Conservation (phyloP, 257 asterid genomes). For the Ajuga chamaepitys region DNA sequence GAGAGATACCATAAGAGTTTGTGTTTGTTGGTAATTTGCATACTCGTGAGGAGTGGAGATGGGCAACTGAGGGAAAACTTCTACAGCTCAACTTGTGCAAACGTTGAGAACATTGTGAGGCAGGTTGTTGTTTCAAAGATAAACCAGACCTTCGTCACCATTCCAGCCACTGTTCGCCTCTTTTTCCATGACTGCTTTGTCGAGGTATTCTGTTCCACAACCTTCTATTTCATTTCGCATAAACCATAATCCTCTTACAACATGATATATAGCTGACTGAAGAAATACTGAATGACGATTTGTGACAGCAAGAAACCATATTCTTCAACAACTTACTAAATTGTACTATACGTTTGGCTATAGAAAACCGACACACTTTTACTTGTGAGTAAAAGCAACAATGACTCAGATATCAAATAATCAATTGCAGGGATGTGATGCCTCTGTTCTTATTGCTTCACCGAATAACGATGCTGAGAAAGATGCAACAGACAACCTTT, state of each 20-base stretch:
- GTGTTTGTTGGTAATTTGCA: slow-evolving; percentile 18
- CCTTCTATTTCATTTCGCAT: not conserved
- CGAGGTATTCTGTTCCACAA: slow-evolving; percentile 23
- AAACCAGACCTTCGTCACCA: slow-evolving; percentile 38
- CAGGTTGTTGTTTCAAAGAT: slow-evolving; percentile 39
- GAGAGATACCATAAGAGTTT: slow-evolving; percentile 12
- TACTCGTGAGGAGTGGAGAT: slow-evolving; percentile 26
- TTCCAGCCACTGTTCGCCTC: slow-evolving; percentile 70
- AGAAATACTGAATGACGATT: too few relatives aligned
- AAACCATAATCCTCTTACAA: too few relatives aligned
- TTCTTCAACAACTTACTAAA: too few relatives aligned
- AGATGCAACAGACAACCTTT: slow-evolving; percentile 52
- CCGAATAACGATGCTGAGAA: slow-evolving; percentile 61
- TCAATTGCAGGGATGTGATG: slow-evolving; percentile 74
- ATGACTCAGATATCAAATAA: not conserved
- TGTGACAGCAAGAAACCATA: too few relatives aligned
- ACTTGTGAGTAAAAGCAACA: not conserved
- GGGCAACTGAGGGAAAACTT: slow-evolving; percentile 44
- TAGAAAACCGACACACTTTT: too few relatives aligned
- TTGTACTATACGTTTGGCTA: too few relatives aligned
- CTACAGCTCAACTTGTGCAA: slow-evolving; percentile 46
- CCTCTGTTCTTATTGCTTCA: slow-evolving; percentile 53
- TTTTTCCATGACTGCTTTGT: slow-evolving; percentile 78
- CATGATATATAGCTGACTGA: too few relatives aligned
- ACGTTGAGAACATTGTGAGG: slow-evolving; percentile 43